Conservation (phyloP, 1,139 yeast species). For the Fermentozyma sake region DNA sequence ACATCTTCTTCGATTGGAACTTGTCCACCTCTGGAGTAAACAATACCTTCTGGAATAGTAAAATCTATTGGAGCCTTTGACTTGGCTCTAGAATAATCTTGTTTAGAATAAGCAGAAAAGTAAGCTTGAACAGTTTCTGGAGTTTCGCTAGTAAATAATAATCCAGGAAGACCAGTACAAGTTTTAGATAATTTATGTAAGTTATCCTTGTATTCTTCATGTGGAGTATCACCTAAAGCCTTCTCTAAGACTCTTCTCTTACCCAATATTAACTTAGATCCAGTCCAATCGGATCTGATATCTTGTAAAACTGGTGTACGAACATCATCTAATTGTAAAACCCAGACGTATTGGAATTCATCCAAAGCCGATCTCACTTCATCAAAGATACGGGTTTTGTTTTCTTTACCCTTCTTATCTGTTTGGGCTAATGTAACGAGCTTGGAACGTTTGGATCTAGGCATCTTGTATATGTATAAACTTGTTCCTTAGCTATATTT, state of each 20-base stretch:
- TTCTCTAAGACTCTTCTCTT: slow-evolving; percentile 90
- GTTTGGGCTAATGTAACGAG: slow-evolving; percentile 94
- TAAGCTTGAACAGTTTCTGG: slow-evolving; percentile 83
- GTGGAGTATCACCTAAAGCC: slow-evolving; percentile 82
- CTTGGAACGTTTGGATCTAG: slow-evolving; percentile 92
- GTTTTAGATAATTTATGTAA: slow-evolving; percentile 61
- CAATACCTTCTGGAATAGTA: slow-evolving; percentile 81
- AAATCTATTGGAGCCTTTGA: slow-evolving; percentile 78
- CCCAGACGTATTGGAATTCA: slow-evolving; percentile 74
- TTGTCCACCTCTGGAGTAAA: slow-evolving; percentile 95
- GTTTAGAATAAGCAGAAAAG: slow-evolving; percentile 70
- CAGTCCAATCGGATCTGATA: slow-evolving; percentile 87
- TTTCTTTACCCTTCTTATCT: slow-evolving; percentile 91
- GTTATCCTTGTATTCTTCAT: slow-evolving; percentile 87
- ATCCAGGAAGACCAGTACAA: slow-evolving; percentile 74
- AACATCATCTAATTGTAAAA: slow-evolving; percentile 82
- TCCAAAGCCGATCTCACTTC: slow-evolving; percentile 84
- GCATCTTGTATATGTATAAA: slow-evolving; percentile 67
- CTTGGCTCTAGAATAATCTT: slow-evolving; percentile 89
- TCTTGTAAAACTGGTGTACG: slow-evolving; percentile 95
- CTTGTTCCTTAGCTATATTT: too few species aligned
- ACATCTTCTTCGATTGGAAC: slow-evolving; percentile 87
- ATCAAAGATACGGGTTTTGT: slow-evolving; percentile 85
- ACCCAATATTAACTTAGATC: slow-evolving; percentile 84
- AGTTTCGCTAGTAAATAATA: slow-evolving; percentile 81